Evolutionary conservation across 805 yeast genomes (phyloP), one percentile per base, ranked within the genome.

Genomic region (Danielozyma ontarioensis): DNA sequence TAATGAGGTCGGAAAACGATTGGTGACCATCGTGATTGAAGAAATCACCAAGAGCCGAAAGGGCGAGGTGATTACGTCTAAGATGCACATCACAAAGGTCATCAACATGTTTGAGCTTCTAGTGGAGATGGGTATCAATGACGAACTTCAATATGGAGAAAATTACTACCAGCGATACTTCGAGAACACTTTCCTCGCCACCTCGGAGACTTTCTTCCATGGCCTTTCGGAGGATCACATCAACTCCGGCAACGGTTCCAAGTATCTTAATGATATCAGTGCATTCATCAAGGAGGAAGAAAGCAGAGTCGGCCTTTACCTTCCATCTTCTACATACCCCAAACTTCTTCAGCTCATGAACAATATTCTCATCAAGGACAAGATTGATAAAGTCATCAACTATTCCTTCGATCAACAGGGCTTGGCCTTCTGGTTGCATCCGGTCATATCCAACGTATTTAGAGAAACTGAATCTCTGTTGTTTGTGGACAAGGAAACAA

Each of bases 91-190:
- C 39, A 78, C 80, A 42, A 70, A 80, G 19, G 55, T 77, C 7
- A 70, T 86, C 12, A 67, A 65, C 27, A 84, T 89, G 88, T 69
- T 85, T 51, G 93, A 85, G 48, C 60, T 80, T 4, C 57, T 85
- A 23, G 57, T 68, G 4, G 82, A 76, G 36, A 42, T 42, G 8
- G 42, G 47, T 14, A 35, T 34, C 50, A 46, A n/a, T 45, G 23
- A 45, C 4, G 64, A 54, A n/a, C 35, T 46, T 14, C 49, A 39
- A 25, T 52, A 59, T 15, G 72, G 74, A 4, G 88, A 80, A 36
- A 79, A 74, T 34, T 81, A 77, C 42, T 87, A 83, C 48, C 61
- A 68, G 17, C 70, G 66, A 13, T 68, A 62, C 27, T 83, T 88
- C 52, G 95, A 86, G 45, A 88, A 86, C 0, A 58, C 53, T 31